phyloP scores from a whole-genome alignment of 2,329 filamentous ascomycete species.

The Aspergillus intermedius region DNA sequence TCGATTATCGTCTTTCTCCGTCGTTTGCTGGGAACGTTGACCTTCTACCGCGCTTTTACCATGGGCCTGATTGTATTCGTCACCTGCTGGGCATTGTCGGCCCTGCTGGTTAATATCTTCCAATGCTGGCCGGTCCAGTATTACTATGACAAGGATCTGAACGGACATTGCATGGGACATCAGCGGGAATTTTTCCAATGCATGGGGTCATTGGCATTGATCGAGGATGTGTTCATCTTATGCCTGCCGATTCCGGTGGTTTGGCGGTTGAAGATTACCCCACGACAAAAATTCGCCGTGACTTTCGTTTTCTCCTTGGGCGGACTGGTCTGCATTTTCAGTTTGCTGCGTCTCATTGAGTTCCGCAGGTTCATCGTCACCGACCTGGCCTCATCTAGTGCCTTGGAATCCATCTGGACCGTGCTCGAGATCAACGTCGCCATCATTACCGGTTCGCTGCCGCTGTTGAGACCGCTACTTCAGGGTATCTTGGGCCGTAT shows the following conservation, averaged over 20 bases:
- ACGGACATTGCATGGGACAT: conserved; percentile 6
- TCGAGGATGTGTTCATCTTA: conserved; percentile 8
- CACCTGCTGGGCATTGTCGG: conserved; percentile 6
- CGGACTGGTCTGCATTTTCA: conserved; percentile 16
- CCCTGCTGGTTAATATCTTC: conserved; percentile 7
- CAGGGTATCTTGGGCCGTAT: background rate
- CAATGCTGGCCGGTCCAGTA: conserved; percentile 9
- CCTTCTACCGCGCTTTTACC: conserved; percentile 1
- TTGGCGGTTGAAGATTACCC: conserved; percentile 7
- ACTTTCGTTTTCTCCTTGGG: conserved; percentile 8
- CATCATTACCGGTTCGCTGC: conserved; percentile 7
- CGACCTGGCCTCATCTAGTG: conserved; percentile 14
- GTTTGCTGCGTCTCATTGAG: conserved; percentile 10
- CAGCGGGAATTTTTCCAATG: conserved; percentile 8
- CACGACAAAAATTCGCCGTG: conserved; percentile 7
- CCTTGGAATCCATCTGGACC: conserved; percentile 14
- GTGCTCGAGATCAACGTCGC: conserved; percentile 10
- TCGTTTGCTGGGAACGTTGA: conserved; percentile 6
- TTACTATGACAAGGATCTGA: conserved; percentile 8
- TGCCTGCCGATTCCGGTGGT: conserved; percentile 6
- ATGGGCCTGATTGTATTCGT: conserved; percentile 8
- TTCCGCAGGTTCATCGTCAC: conserved; percentile 7
- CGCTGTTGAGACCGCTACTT: conserved; percentile 4
- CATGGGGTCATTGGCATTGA: conserved; percentile 6
- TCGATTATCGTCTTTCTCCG: conserved; percentile 9